Conservation (phyloP, 176 grass and related monocot species). For the Musa troglodytarum region DNA sequence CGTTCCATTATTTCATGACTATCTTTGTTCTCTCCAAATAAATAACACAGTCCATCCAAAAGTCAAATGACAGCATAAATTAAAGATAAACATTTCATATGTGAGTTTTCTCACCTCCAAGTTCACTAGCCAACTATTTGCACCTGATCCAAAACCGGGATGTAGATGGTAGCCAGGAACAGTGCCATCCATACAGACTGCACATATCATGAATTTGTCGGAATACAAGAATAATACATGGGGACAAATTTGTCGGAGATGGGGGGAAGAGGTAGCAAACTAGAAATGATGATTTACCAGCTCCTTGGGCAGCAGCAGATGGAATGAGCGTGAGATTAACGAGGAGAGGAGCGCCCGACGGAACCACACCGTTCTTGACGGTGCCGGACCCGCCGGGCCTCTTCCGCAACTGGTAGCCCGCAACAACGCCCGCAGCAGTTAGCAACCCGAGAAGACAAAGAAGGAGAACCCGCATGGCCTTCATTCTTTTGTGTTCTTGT, state of each 20-base stretch:
- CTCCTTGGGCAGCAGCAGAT: slow-evolving; percentile 42
- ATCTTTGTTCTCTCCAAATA: too few species aligned
- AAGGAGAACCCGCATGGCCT: too few species aligned
- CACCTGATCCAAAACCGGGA: slow-evolving; percentile 45
- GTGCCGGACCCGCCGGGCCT: too few species aligned
- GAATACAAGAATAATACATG: neutral
- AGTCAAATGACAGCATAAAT: too few species aligned
- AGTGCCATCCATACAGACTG: slow-evolving; percentile 86
- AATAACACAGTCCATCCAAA: too few species aligned
- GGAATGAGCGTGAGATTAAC: slow-evolving; percentile 61
- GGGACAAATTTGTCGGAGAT: neutral
- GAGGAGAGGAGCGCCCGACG: slow-evolving; percentile 20
- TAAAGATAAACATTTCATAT: too few species aligned
- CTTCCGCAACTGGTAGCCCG: too few species aligned
- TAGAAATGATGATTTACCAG: slow-evolving; percentile 29
- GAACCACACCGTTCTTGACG: too few species aligned
- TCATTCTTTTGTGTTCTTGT: too few species aligned
- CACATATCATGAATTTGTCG: neutral
- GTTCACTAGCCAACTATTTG: slow-evolving; percentile 60
- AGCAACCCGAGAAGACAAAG: too few species aligned
- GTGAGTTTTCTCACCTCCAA: slow-evolving; percentile 39
- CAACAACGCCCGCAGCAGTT: too few species aligned
- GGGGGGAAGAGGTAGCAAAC: neutral
- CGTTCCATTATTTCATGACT: too few species aligned
- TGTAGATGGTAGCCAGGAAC: slow-evolving; percentile 60